A percentile compares a stretch with the other conserved stretches of the same genome.
Evolutionary conservation across 2,329 filamentous ascomycete genomes (phyloP).

Genomic region (Fusarium drepaniforme): DNA sequence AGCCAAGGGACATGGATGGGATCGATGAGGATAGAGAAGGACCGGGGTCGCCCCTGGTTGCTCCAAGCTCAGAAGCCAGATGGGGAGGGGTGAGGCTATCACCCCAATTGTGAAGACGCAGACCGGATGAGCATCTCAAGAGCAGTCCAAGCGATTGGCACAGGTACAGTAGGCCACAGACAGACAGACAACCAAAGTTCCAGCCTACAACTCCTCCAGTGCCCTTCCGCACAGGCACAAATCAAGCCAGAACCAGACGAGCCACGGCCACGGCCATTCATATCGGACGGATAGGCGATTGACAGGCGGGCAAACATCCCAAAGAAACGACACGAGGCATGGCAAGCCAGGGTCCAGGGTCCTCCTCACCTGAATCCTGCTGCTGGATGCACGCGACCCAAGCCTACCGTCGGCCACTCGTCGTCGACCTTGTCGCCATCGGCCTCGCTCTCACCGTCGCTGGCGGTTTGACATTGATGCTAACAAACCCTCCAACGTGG

Average conservation of each 20-base stretch:
- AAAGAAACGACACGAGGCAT: slow-evolving; percentile 37
- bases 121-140: slow-evolving; percentile 20
- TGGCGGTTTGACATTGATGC: slow-evolving; percentile 46
- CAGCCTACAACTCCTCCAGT: slow-evolving; percentile 9
- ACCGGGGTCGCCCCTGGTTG: slow-evolving; percentile 34
- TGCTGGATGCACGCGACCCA: slow-evolving; percentile 44
- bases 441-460: slow-evolving; percentile 41
- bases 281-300: slow-evolving; percentile 18
- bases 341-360: slow-evolving; percentile 39
- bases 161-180: slow-evolving; percentile 10
- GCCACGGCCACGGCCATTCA: slow-evolving; percentile 1
- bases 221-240: slow-evolving; percentile 4
- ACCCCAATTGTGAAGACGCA: slow-evolving; percentile 17
- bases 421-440: slow-evolving; percentile 37
- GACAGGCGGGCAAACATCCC: slow-evolving; percentile 29
- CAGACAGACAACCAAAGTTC: slow-evolving; percentile 8
- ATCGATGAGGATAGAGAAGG: slow-evolving; percentile 37
- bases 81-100: slow-evolving; percentile 35
- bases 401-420: slow-evolving; percentile 39
- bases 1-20: slow-evolving; percentile 42
- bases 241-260: slow-evolving; percentile 4
- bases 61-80: slow-evolving; percentile 10
- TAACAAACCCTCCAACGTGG: slow-evolving; percentile 40
- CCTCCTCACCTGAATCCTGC: slow-evolving; percentile 46
- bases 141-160: slow-evolving; percentile 15